phyloP scores from a whole-genome alignment of 768 basidiomycete species.

The Mycena filopes region DNA sequence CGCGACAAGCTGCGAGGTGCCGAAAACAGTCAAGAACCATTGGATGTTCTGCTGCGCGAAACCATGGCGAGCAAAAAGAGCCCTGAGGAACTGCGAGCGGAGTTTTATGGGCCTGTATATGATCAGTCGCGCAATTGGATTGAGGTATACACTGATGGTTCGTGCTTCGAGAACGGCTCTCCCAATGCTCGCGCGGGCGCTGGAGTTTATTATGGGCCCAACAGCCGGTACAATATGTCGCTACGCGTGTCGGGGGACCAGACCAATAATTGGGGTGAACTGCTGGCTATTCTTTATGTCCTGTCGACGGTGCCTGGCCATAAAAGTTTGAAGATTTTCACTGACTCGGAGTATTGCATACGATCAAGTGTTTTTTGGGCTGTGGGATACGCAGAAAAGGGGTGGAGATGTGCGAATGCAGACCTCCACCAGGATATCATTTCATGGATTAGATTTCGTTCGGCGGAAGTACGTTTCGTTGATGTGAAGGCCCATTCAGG shows the following conservation, averaged over 20 bases:
- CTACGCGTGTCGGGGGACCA: constrained; percentile 14
- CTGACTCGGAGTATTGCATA: constrained; percentile 33
- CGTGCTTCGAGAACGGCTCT: constrained; percentile 3
- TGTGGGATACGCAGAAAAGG: constrained; percentile 16
- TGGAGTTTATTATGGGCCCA: neutral
- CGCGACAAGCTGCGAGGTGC: neutral
- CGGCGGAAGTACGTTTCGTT: constrained; percentile 3
- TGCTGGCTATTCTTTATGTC: constrained; percentile 24
- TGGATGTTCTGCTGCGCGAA: neutral
- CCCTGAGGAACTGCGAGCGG: neutral
- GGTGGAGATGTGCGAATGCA: too few species aligned
- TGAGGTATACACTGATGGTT: constrained; percentile 19
- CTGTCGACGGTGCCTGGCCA: neutral
- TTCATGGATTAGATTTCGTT: constrained; percentile 1
- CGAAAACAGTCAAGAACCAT: neutral
- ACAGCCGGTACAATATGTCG: neutral
- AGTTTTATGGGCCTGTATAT: neutral
- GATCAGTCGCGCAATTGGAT: neutral
- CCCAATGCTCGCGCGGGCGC: constrained; percentile 5
- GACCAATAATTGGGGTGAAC: constrained; percentile 33
- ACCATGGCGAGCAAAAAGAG: neutral
- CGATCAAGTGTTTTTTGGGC: constrained; percentile 4
- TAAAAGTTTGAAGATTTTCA: constrained; percentile 13
- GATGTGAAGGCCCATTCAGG: constrained; percentile 9
- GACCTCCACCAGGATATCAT: constrained; percentile 26